Conservation (phyloP, 2,329 filamentous ascomycete genomes). For the Hymenoscyphus linearis region DNA sequence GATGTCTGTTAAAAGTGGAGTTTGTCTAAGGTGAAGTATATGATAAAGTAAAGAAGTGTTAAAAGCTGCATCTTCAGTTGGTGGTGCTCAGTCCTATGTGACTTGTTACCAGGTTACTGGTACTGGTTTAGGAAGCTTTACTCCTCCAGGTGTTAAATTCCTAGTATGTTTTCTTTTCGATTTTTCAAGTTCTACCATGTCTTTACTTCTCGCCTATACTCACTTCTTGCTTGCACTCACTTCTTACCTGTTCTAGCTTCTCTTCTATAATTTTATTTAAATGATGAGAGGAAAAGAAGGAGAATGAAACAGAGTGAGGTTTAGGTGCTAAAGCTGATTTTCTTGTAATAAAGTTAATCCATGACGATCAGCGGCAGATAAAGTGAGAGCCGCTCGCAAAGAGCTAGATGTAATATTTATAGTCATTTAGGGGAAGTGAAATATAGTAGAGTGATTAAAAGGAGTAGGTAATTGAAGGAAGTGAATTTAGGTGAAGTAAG, state of each 20-base stretch:
- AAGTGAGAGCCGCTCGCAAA: constrained; percentile 65
- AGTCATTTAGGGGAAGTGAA: too few species aligned
- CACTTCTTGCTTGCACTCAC: too few species aligned
- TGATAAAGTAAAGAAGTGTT: too few species aligned
- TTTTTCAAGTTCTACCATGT: too few species aligned
- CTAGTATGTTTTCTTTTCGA: not conserved
- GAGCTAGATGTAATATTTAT: constrained; percentile 80
- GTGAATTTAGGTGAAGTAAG: too few species aligned
- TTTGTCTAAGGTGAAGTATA: too few species aligned
- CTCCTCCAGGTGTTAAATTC: constrained; percentile 34
- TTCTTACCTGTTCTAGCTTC: too few species aligned
- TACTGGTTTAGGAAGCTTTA: constrained; percentile 37
- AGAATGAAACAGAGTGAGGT: not conserved
- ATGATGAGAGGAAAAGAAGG: not conserved
- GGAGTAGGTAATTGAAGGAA: too few species aligned
- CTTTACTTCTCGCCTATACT: too few species aligned
- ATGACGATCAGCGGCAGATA: constrained; percentile 87
- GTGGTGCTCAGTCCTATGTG: constrained; percentile 37
- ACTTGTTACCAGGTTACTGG: constrained; percentile 41
- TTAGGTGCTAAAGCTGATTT: constrained; percentile 31
- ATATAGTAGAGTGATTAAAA: too few species aligned
- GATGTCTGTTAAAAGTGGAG: too few species aligned
- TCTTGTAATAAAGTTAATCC: constrained; percentile 82
- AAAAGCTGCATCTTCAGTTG: constrained; percentile 39
- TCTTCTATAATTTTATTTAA: too few species aligned